phyloP scores from a whole-genome alignment of 208 protist species.

The Tritrichomonas foetus region DNA sequence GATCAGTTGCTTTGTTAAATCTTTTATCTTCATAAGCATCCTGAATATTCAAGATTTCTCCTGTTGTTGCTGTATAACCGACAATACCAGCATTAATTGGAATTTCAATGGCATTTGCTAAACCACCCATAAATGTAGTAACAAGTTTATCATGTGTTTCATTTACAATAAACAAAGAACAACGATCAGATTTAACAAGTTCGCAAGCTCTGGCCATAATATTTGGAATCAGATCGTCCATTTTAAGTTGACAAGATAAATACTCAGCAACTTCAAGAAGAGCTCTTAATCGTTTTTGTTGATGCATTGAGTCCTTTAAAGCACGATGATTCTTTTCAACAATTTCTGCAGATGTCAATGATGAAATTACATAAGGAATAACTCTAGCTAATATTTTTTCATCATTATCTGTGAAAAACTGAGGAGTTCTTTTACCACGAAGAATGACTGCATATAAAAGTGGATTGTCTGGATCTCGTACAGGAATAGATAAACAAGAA shows the following conservation, averaged over 20 bases:
- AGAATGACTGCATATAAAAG: background rate
- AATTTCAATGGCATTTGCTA: background rate
- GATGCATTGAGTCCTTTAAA: background rate
- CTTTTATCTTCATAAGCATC: conserved; percentile 14
- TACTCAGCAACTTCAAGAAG: conserved; percentile 3
- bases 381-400: background rate
- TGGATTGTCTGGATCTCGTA: background rate
- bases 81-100: conserved; percentile 16
- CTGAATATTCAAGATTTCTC: conserved; percentile 8
- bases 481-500: background rate
- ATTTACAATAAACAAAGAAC: conserved; percentile 11
- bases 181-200: background rate
- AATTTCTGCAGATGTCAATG: background rate
- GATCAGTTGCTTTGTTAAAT: conserved; percentile 19
- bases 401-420: conserved; percentile 32
- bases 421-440: background rate
- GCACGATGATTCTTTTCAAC: background rate
- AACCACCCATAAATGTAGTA: background rate
- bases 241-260: background rate
- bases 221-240: background rate
- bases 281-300: background rate
- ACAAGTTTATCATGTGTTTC: background rate
- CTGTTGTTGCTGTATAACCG: conserved; percentile 36
- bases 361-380: background rate
- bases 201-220: background rate